Conservation (phyloP, 2,329 filamentous ascomycete species). For the Trichophyton mentagrophytes region DNA sequence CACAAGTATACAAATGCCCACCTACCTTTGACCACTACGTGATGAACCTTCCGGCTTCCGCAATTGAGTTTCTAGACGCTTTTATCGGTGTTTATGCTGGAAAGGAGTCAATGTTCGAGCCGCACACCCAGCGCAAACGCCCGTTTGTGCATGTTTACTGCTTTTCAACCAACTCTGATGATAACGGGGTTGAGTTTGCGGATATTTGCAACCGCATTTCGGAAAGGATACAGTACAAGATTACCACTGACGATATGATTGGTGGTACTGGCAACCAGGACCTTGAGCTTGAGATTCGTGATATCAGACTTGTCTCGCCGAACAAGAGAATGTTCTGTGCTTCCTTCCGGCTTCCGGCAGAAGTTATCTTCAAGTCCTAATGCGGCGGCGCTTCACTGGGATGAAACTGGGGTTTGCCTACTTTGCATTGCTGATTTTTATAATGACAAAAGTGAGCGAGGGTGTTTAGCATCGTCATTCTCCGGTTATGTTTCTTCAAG, state of each 20-base stretch:
- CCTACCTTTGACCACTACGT: constrained; percentile 81
- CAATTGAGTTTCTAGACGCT: constrained; percentile 65
- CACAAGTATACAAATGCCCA: constrained; percentile 39
- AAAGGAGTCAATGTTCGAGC: constrained; percentile 51
- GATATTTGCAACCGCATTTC: constrained; percentile 58
- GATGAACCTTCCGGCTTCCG: constrained; percentile 91
- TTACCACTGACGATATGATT: constrained; percentile 42
- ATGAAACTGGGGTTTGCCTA: too few relatives aligned
- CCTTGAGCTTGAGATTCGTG: constrained; percentile 42
- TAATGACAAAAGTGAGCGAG: neutral
- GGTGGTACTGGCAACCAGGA: constrained; percentile 46
- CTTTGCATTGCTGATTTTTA: neutral
- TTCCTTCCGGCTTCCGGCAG: constrained; percentile 69
- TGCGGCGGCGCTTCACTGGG: neutral
- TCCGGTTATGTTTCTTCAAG: neutral
- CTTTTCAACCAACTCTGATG: constrained; percentile 71
- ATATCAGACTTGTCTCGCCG: constrained; percentile 78
- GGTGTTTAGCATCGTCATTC: neutral
- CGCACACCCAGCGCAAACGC: constrained; percentile 47
- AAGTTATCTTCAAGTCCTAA: constrained; percentile 58
- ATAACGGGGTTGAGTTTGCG: constrained; percentile 47
- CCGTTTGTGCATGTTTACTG: constrained; percentile 90
- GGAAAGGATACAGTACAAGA: constrained; percentile 44
- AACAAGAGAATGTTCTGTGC: constrained; percentile 96
- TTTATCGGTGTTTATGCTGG: constrained; percentile 74